phyloP scores from a whole-genome alignment of 352 stramenopile species.

The Phytophthora hibernalis region DNA sequence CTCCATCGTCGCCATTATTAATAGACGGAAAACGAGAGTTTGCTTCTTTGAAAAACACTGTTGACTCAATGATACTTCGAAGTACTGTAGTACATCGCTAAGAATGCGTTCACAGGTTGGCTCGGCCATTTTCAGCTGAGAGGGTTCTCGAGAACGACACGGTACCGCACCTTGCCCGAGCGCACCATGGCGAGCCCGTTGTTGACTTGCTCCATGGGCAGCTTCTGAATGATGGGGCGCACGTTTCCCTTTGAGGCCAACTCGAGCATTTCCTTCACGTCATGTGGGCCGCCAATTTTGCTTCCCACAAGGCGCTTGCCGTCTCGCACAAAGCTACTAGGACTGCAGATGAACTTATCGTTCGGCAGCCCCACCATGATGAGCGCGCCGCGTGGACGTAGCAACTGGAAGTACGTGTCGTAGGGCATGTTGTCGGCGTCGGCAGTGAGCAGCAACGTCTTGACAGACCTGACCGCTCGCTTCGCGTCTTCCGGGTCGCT shows the following conservation, averaged over 20 bases:
- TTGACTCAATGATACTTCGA: not conserved
- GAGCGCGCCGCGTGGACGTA: slow-evolving; percentile 60
- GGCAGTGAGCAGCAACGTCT: slow-evolving; percentile 77
- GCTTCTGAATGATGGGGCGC: slow-evolving; percentile 41
- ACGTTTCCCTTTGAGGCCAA: slow-evolving; percentile 75
- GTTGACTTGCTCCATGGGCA: slow-evolving; percentile 48
- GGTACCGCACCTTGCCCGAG: slow-evolving; percentile 25
- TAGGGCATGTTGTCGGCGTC: slow-evolving; percentile 51
- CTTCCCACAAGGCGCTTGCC: slow-evolving; percentile 56
- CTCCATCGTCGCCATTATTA: too few species aligned
- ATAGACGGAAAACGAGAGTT: too few species aligned
- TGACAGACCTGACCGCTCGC: slow-evolving; percentile 43
- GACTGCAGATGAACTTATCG: slow-evolving; percentile 45
- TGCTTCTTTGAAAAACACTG: not conserved
- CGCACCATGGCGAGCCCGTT: slow-evolving; percentile 43
- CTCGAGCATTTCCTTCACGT: slow-evolving; percentile 83
- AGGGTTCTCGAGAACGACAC: slow-evolving; percentile 13
- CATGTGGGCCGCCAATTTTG: slow-evolving; percentile 68
- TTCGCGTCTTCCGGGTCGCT: slow-evolving; percentile 40
- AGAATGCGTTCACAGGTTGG: not conserved
- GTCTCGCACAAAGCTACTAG: slow-evolving; percentile 44
- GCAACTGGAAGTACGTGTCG: slow-evolving; percentile 48
- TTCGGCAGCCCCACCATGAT: slow-evolving; percentile 69
- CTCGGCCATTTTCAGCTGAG: not conserved
- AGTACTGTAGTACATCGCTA: not conserved